phyloP scores from a whole-genome alignment of 169 alveolate genomes.

The Miamiensis avidus region DNA sequence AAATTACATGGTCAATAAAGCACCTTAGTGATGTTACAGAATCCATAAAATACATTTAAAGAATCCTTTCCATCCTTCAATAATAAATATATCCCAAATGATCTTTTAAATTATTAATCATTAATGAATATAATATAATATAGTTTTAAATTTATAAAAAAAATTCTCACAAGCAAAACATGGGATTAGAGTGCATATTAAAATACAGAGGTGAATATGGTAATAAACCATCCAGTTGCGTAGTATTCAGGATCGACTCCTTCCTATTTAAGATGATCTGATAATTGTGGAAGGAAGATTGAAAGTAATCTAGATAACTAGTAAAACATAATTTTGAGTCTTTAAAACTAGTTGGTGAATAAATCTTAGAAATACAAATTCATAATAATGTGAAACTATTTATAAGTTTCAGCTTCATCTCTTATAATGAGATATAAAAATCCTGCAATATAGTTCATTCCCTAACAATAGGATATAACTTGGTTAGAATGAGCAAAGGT shows the following conservation, averaged over 20 bases:
- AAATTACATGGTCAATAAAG: not conserved
- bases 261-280: conserved; percentile 35
- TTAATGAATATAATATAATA: no score
- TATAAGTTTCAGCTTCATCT: conserved; percentile 38
- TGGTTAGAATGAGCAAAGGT: conserved; percentile 32
- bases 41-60: conserved; percentile 25
- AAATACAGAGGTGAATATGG: conserved; percentile 42
- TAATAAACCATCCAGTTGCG: conserved; percentile 48
- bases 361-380: conserved; percentile 30
- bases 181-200: conserved; percentile 31
- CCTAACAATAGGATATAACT: conserved; percentile 49
- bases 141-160: no score
- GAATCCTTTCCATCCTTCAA: conserved; percentile 54
- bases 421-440: conserved; percentile 30
- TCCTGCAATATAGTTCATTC: conserved; percentile 53
- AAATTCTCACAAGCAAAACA: not conserved
- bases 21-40: not conserved
- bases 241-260: conserved; percentile 37
- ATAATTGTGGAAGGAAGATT: conserved; percentile 37
- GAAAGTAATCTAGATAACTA: conserved; percentile 36
- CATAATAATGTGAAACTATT: conserved; percentile 44
- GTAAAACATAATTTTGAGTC: conserved; percentile 35
- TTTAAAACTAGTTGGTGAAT: conserved; percentile 25
- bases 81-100: conserved; percentile 45
- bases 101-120: not conserved